Evolutionary conservation across 2,329 filamentous ascomycete species (phyloP).

Genomic region (Dothistroma pini): DNA sequence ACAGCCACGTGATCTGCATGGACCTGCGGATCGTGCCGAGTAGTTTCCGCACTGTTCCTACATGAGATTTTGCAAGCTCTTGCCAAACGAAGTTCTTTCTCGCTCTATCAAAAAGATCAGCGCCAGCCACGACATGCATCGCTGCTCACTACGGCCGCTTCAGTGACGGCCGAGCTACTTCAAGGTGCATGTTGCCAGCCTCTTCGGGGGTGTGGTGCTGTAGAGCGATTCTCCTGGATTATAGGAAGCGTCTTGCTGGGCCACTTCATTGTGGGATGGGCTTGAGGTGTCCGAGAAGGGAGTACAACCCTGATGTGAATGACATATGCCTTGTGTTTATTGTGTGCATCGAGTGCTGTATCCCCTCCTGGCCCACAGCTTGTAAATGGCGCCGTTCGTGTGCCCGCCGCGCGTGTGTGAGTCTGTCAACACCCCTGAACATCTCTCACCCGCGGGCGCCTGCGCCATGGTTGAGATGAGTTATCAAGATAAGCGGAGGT

Average conservation of each 20-base stretch:
- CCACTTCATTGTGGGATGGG: slow-evolving; percentile 71
- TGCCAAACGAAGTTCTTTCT: slow-evolving; percentile 32
- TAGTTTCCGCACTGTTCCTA: background rate
- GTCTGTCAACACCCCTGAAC: too few species aligned
- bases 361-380: background rate
- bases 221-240: slow-evolving; percentile 54
- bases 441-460: too few species aligned
- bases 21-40: background rate
- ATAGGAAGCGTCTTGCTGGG: slow-evolving; percentile 67
- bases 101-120: slow-evolving; percentile 58
- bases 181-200: slow-evolving; percentile 69
- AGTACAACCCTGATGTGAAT: slow-evolving; percentile 46
- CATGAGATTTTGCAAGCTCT: slow-evolving; percentile 13
- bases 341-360: background rate
- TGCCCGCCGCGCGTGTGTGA: too few species aligned
- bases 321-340: slow-evolving; percentile 19
- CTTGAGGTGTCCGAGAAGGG: slow-evolving; percentile 67
- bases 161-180: slow-evolving; percentile 30
- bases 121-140: slow-evolving; percentile 67
- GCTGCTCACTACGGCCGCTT: slow-evolving; percentile 23
- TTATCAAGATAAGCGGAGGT: too few species aligned
- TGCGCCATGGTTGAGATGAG: too few species aligned
- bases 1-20: background rate
- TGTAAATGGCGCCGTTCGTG: background rate
- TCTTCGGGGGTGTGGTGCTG: slow-evolving; percentile 58